Conservation (phyloP, 202 grass and related monocot species). For the Setaria viridis region DNA sequence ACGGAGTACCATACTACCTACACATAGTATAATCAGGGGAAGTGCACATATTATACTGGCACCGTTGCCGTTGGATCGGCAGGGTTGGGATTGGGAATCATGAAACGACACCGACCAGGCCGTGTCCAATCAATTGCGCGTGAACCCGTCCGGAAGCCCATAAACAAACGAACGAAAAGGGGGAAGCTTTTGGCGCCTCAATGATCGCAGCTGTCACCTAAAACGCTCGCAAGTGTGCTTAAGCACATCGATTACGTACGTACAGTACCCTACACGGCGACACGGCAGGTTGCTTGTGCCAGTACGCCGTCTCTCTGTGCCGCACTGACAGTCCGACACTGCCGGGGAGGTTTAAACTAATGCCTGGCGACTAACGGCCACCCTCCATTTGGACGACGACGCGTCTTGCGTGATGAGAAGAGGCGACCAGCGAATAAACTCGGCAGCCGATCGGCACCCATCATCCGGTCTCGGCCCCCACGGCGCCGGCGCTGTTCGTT, state of each 20-base stretch:
- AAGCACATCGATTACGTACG: constrained; percentile 13
- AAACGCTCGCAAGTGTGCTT: neutral
- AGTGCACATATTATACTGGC: constrained; percentile 4
- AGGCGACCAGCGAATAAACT: neutral
- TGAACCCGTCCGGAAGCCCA: neutral
- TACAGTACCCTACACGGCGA: neutral
- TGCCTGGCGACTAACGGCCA: neutral
- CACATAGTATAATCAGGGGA: no score
- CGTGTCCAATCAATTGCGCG: constrained; percentile 13
- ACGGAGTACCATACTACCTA: no score
- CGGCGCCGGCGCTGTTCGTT: constrained; percentile 4
- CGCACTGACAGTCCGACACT: neutral
- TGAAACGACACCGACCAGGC: neutral
- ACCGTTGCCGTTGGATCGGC: neutral
- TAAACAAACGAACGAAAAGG: neutral
- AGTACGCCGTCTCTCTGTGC: constrained; percentile 6
- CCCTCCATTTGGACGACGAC: constrained; percentile 17
- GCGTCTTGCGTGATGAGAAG: neutral
- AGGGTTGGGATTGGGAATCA: neutral
- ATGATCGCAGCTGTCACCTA: constrained; percentile 45
- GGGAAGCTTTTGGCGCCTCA: neutral
- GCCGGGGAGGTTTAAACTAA: neutral
- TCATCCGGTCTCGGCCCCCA: neutral
- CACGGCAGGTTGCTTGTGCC: neutral
- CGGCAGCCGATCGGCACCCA: constrained; percentile 25